Evolutionary conservation across 1,284 basidiomycete genomes (phyloP).

Genomic region (Puccinia sorghi): DNA sequence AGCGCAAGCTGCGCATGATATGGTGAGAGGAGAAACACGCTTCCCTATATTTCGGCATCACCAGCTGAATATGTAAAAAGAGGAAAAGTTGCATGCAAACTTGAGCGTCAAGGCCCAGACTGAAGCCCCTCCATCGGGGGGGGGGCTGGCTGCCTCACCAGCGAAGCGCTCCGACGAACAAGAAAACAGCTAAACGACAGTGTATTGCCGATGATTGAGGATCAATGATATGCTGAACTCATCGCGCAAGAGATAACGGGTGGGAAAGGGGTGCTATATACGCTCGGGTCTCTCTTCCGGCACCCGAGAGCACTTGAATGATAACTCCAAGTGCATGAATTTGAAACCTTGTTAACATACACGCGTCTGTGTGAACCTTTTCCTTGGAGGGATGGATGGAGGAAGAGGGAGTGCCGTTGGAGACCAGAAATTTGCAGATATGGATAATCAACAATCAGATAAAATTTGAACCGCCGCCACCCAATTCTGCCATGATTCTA

Average conservation of each 20-base stretch:
- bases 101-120: neutral
- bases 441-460: neutral
- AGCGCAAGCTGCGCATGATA: neutral
- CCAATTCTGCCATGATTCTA: neutral
- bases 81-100: too few relatives aligned
- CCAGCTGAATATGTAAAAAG: too few relatives aligned
- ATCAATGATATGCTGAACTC: neutral
- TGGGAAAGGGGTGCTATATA: neutral
- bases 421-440: neutral
- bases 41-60: neutral
- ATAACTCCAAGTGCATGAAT: neutral
- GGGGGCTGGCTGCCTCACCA: too few relatives aligned
- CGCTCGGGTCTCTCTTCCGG: neutral
- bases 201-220: neutral
- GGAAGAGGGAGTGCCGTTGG: neutral
- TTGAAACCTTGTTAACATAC: constrained; percentile 12
- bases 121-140: too few relatives aligned
- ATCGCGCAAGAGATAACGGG: neutral
- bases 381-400: constrained; percentile 2
- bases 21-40: neutral
- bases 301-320: neutral
- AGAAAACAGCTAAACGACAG: neutral
- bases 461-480: neutral
- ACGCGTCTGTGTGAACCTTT: neutral
- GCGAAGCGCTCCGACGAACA: neutral